Evolutionary conservation across 1,284 basidiomycete genomes (phyloP).

Genomic region (Trametes sp.): DNA sequence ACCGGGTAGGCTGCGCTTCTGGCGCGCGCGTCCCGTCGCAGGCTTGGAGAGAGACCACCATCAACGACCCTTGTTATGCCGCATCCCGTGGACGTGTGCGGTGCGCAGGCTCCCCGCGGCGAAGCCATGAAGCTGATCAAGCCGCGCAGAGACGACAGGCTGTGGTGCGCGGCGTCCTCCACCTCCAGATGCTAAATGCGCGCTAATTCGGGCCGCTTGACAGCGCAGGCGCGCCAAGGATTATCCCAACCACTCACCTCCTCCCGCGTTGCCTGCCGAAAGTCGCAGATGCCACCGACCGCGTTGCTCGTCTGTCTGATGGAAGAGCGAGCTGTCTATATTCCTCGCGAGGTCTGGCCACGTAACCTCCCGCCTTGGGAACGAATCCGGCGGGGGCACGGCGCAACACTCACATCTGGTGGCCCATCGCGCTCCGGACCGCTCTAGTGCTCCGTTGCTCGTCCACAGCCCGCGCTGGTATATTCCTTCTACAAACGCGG

Average conservation of each 20-base stretch:
- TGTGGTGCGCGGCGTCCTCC: background rate
- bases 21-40: background rate
- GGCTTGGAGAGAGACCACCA: background rate
- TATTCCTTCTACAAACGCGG: background rate
- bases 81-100: background rate
- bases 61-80: background rate
- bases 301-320: background rate
- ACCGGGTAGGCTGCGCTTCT: background rate
- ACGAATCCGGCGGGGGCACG: background rate
- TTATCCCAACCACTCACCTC: background rate
- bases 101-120: background rate
- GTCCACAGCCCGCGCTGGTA: background rate
- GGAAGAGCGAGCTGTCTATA: background rate
- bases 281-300: background rate
- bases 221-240: background rate
- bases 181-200: background rate
- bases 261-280: background rate
- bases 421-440: background rate
- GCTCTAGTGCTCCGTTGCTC: slow-evolving; percentile 4
- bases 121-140: background rate
- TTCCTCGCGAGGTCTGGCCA: background rate
- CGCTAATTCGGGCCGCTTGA: background rate
- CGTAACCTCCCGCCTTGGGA: background rate
- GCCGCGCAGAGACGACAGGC: no score
- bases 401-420: slow-evolving; percentile 4